A percentile compares a stretch with the other conserved stretches of the same genome.
Conservation (phyloP, 2,329 filamentous ascomycete species). For the Tolypocladium inflatum region DNA sequence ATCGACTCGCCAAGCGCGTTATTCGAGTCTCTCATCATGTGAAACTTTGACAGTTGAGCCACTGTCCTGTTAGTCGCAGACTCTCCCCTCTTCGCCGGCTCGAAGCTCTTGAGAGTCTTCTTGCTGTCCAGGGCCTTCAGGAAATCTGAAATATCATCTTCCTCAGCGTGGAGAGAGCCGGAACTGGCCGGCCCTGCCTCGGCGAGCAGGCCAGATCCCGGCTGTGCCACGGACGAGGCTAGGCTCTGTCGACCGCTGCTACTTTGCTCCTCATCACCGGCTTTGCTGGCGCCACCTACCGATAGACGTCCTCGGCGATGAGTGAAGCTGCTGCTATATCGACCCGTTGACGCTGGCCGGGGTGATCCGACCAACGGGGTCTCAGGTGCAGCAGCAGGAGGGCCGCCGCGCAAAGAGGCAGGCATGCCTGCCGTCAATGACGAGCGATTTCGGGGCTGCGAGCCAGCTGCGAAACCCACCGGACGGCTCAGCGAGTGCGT, state of each 20-base stretch:
- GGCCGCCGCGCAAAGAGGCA: slow-evolving; percentile 58
- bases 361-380: slow-evolving; percentile 68
- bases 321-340: slow-evolving; percentile 91
- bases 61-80: slow-evolving; percentile 65
- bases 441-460: slow-evolving; percentile 54
- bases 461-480: slow-evolving; percentile 32
- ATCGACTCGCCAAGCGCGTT: slow-evolving; percentile 86
- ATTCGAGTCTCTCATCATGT: slow-evolving; percentile 82
- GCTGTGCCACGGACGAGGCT: slow-evolving; percentile 59
- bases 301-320: slow-evolving; percentile 73
- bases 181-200: slow-evolving; percentile 59
- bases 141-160: slow-evolving; percentile 90
- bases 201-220: slow-evolving; percentile 70
- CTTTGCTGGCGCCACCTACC: slow-evolving; percentile 60
- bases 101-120: slow-evolving; percentile 77
- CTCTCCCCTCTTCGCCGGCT: slow-evolving; percentile 56
- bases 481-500: slow-evolving; percentile 41
- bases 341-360: slow-evolving; percentile 64
- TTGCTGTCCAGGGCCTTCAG: slow-evolving; percentile 79
- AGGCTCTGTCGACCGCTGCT: slow-evolving; percentile 76
- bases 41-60: slow-evolving; percentile 75
- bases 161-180: slow-evolving; percentile 63
- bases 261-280: slow-evolving; percentile 59
- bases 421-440: slow-evolving; percentile 70
- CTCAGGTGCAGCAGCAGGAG: slow-evolving; percentile 50